phyloP scores from a whole-genome alignment of 305 asterid species.

The Solanum hybrid region DNA sequence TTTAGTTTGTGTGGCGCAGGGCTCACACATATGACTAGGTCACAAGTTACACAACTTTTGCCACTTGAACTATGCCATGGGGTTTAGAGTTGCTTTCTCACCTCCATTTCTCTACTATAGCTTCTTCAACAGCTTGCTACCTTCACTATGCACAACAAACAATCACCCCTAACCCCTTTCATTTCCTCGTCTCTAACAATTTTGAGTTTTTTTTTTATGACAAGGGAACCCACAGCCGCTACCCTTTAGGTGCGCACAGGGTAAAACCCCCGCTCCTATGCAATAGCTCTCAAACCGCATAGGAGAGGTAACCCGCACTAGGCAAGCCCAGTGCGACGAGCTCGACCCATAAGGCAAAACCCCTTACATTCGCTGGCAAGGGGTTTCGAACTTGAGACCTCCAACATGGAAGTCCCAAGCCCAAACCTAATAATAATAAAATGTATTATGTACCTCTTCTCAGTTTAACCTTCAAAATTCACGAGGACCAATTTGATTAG shows the following conservation, averaged over 20 bases:
- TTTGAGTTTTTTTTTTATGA: neutral
- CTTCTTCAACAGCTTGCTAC: neutral
- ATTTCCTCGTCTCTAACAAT: neutral
- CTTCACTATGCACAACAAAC: neutral
- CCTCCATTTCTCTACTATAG: neutral
- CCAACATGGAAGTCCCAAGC: too few species aligned
- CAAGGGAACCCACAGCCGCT: too few species aligned
- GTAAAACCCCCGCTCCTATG: too few species aligned
- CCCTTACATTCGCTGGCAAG: too few species aligned
- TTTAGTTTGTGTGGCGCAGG: neutral
- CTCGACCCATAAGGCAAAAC: too few species aligned
- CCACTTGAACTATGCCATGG: neutral
- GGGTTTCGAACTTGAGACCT: too few species aligned
- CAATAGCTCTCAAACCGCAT: too few species aligned
- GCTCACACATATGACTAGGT: neutral
- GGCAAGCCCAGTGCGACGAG: too few species aligned
- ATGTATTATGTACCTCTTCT: neutral
- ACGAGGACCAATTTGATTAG: neutral
- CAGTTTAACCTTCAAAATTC: neutral
- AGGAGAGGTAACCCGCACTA: too few species aligned
- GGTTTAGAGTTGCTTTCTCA: neutral
- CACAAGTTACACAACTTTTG: neutral
- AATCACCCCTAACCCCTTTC: neutral
- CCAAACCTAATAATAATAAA: neutral
- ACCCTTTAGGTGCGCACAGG: too few species aligned